Base-by-base conservation (phyloP, 768 basidiomycete species). In the Macrolepiota fuliginosa region DNA sequence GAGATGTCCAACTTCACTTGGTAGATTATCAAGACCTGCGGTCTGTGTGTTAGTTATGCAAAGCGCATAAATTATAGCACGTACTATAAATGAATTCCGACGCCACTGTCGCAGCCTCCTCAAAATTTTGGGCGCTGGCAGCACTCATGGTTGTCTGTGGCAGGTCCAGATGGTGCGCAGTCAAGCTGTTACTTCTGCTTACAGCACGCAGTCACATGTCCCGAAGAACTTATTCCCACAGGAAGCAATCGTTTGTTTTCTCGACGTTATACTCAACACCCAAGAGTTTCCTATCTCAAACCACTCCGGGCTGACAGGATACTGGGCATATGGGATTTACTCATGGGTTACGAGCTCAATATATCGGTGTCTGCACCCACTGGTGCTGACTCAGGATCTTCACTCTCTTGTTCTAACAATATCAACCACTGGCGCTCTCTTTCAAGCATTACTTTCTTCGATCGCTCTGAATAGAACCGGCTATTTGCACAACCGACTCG, bases 61-160 rank as follows among this genome's bases (percentile, higher is more conserved):
- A 40, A 39, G 40, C 40, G 22, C 32, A 40, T 24, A 36, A 39
- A n/a, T 32, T 17, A 27, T 50, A 32, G 54, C 7, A 68, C 79
- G 40, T 35, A 82, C 83, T 83, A 70, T 83, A 83, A 49, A 85
- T 81, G 70, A 81, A 85, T 69, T 85, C 83, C 1, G 80, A 77
- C 15, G 82, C 81, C 37, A 85, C 74, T 54, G 77, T 81, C 1
- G 81, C 77, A 0, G 83, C 83, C 67, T 85, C 83, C 66, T 85
- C 83, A 37, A 80, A 63, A 64, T 79, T 81, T 25, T 63, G 62
- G 17, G 58, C 47, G 19, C 25, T 61, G 2, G 51, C 62, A 7
- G 62, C 42, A n/a, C 47, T 63, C 65, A 66, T 66, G 54, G 19
- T 40, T 15, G 45, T 35, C 22, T 24, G 47, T 24, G 24, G 11